Conservation (phyloP, 2,329 filamentous ascomycete species). For the Amauroascus niger region DNA sequence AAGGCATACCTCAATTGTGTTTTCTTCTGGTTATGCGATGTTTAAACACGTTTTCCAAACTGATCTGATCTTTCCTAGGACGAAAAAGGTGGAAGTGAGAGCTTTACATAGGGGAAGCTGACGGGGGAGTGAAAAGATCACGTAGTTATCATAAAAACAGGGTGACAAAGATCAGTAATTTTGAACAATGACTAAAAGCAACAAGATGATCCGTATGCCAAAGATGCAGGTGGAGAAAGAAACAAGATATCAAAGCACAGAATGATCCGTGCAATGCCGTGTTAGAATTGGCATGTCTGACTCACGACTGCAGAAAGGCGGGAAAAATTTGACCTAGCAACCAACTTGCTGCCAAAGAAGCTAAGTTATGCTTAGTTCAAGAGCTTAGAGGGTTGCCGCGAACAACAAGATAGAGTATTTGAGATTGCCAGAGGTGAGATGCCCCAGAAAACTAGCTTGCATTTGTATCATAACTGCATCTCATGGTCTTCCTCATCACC, state of each 20-base stretch:
- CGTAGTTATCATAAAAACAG: background rate
- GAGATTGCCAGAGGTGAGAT: background rate
- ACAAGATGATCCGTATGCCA: background rate
- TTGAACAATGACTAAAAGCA: background rate
- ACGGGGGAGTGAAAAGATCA: background rate
- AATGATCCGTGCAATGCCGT: background rate
- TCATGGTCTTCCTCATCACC: slow-evolving; percentile 6
- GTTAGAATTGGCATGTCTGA: slow-evolving; percentile 1
- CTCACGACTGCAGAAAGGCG: background rate
- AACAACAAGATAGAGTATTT: background rate
- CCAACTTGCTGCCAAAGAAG: background rate
- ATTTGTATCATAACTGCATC: slow-evolving; percentile 11
- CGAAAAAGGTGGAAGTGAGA: background rate
- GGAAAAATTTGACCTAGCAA: background rate
- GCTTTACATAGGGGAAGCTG: background rate
- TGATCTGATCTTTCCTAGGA: background rate
- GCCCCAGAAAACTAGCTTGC: background rate
- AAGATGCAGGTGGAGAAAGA: slow-evolving; percentile 1
- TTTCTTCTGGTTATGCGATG: background rate
- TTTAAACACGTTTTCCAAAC: background rate
- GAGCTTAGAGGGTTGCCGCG: background rate
- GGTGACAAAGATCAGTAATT: slow-evolving; percentile 1
- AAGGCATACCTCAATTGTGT: slow-evolving; percentile 26
- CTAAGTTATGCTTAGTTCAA: too few species aligned
- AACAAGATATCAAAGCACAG: background rate